Base-by-base conservation (phyloP, 2,329 filamentous ascomycete species). In the Talaromyces rugulosus region DNA sequence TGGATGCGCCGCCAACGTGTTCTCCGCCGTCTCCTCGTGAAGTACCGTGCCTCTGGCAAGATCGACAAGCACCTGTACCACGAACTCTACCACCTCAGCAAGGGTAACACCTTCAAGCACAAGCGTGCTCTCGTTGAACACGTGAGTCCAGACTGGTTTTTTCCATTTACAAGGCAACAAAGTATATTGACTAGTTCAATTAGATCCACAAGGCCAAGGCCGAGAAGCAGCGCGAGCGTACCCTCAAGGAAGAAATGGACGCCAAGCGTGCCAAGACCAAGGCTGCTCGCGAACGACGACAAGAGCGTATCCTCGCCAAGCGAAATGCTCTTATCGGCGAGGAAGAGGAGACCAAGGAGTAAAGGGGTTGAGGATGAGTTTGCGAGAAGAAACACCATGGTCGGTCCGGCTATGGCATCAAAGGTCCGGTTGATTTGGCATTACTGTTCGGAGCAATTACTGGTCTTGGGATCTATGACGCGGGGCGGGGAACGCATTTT, bases 41-140 rank as follows among this genome's bases (percentile, higher is more conserved):
- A 98, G 88, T 99, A 99, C 88, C 95, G 95, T 83, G 94, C 94
- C 82, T 91, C 90, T 78, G 96, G 96, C 83, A 99, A 99, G 91
- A 99, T 99, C 81, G 95, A 99, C 87, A 99, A 99, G 90, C 95
- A 99, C 88, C 92, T 99, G 67, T 99, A 99, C 89, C 95, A 99
- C 89, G 93, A 98, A 86, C 92, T 99, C 73, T 99, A 99, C 89
- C 95, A 97, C 84, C 86, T 96, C 81, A 95, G 91, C 89, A 99
- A 99, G 93, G 96, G 95, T 96, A 99, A 99, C 90, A 94, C 95
- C 82, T 99, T 99, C 91, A 99, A 99, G 93, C 95, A 99, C 92
- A 99, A 98, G 93, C 90, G 95, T 84, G 95, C 93, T 78, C 89
- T 99, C 76, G 92, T 99, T 81, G 95, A 99, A 89, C 95, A 99